phyloP scores from a whole-genome alignment of 1,284 basidiomycete species.

The Ceratobasidium papillatum region DNA sequence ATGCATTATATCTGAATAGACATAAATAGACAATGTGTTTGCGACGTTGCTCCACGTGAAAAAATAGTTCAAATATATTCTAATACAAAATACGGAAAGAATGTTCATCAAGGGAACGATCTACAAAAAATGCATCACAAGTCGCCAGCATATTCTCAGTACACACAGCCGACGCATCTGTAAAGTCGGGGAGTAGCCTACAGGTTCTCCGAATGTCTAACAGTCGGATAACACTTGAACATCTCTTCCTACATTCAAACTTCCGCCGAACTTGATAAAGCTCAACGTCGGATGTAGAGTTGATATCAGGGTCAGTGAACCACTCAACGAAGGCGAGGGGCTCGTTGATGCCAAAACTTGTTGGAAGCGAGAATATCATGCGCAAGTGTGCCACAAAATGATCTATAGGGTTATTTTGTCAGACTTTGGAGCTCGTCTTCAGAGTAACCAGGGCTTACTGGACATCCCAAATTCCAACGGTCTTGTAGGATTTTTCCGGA shows the following conservation, averaged over 20 bases:
- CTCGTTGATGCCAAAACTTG: neutral
- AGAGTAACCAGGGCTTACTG: neutral
- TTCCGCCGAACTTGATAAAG: neutral
- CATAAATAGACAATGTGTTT: too few species aligned
- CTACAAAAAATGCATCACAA: neutral
- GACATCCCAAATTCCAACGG: neutral
- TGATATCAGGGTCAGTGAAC: neutral
- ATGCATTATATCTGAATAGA: too few species aligned
- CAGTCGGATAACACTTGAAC: neutral
- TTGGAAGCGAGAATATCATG: neutral
- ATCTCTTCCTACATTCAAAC: neutral
- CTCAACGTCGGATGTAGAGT: neutral
- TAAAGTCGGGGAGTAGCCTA: neutral
- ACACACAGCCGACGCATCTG: neutral
- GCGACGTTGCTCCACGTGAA: too few species aligned
- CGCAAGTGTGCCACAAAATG: neutral
- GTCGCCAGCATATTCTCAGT: neutral
- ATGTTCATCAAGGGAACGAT: constrained; percentile 2
- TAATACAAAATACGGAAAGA: neutral
- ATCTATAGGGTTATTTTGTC: neutral
- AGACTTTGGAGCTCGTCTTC: neutral
- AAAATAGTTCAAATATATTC: neutral
- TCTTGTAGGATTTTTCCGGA: neutral
- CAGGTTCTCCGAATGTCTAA: neutral
- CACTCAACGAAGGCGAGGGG: neutral